These are phyloP conservation scores for Marasmius fiardii DNA, from an alignment of 1,284 basidiomycete genomes.

Conservation along the genomic window DNA sequence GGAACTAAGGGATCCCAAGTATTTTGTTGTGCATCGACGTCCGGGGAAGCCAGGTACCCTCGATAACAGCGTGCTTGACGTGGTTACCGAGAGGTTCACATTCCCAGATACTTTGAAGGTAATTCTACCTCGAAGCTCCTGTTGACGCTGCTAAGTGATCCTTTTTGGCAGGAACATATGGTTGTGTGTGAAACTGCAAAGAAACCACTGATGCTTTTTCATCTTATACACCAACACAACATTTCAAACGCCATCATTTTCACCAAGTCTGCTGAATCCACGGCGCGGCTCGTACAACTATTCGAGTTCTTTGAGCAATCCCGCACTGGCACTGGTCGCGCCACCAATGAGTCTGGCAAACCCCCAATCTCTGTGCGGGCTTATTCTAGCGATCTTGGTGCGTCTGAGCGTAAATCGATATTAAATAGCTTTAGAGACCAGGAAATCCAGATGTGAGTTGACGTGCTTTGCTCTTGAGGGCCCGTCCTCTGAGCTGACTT, in stretches of 20 bases:
- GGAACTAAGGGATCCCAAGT: constrained; percentile 78
- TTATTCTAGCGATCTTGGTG: constrained; percentile 87
- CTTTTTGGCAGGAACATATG: constrained; percentile 78
- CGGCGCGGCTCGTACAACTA: constrained; percentile 77
- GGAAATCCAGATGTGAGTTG: constrained; percentile 85
- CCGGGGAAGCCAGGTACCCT: constrained; percentile 31
- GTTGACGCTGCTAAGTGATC: constrained; percentile 2
- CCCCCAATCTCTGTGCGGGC: constrained; percentile 50
- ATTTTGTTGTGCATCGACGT: constrained; percentile 76
- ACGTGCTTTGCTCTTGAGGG: constrained; percentile 24
- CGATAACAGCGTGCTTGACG: constrained; percentile 38
- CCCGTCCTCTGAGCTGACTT: constrained; percentile 1
- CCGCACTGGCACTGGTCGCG: constrained; percentile 21
- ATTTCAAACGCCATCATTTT: constrained; percentile 85
- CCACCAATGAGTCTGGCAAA: constrained; percentile 10
- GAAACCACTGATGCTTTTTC: constrained; percentile 90
- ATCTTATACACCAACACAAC: constrained; percentile 67
- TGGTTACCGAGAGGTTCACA: constrained; percentile 75
- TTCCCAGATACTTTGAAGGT: constrained; percentile 79
- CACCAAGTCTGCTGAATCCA: constrained; percentile 94
- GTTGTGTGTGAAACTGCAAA: constrained; percentile 74
- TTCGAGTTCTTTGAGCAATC: constrained; percentile 80
- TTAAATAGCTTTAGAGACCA: constrained; percentile 80
- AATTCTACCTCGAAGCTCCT: constrained; percentile 5
- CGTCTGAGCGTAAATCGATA: constrained; percentile 72